A percentile compares a stretch with the other conserved stretches of the same genome.
These are phyloP conservation scores for Curvularia hawaiiensis DNA, from an alignment of 2,329 filamentous ascomycete genomes.

Conservation along the genomic window DNA sequence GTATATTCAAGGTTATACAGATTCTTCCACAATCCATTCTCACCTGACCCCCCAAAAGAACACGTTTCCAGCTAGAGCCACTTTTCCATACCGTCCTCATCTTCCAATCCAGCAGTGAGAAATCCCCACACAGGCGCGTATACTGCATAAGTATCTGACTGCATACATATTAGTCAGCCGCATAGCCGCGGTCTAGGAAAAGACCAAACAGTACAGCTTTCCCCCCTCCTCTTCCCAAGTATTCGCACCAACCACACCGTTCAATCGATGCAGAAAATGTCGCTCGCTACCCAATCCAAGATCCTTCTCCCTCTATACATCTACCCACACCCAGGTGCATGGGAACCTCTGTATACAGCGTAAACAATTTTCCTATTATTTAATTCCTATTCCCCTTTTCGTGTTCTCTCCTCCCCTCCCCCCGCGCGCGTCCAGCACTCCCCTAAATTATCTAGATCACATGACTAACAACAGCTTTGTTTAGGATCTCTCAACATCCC, in stretches of 20 bases:
- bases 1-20: too few species aligned
- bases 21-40: too few species aligned
- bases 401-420: too few species aligned
- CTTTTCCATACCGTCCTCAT: too few species aligned
- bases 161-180: conserved; percentile 8
- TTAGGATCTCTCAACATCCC: conserved; percentile 38
- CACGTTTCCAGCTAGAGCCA: too few species aligned
- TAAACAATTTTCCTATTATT: conserved; percentile 20
- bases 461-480: too few species aligned
- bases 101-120: too few species aligned
- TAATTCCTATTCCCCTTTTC: neutral
- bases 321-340: conserved; percentile 54
- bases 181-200: neutral
- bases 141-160: neutral
- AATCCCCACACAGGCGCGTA: neutral
- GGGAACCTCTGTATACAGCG: conserved; percentile 56
- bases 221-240: neutral
- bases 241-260: neutral
- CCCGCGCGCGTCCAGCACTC: too few species aligned
- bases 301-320: conserved; percentile 58
- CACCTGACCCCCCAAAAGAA: too few species aligned
- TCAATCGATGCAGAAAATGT: neutral
- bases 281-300: conserved; percentile 21
- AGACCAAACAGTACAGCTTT: neutral
- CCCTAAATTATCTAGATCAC: too few species aligned